These are phyloP conservation scores for Venturia pyrina DNA, from an alignment of 2,329 filamentous ascomycete genomes.

Conservation along the genomic window DNA sequence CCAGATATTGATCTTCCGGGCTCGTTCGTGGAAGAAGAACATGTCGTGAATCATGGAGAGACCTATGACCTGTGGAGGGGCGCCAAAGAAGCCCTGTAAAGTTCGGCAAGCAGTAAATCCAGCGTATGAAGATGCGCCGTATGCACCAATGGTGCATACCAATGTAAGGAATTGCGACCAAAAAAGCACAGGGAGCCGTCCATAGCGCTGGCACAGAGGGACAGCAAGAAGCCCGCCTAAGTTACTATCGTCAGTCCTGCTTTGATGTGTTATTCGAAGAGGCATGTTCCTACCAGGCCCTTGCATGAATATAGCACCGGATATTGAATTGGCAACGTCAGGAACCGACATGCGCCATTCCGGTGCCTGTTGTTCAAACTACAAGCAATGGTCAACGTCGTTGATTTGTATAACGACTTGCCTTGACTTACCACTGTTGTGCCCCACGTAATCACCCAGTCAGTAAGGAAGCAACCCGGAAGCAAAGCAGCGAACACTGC, in stretches of 20 bases:
- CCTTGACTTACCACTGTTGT: constrained; percentile 1
- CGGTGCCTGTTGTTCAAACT: constrained; percentile 9
- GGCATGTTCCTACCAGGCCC: not conserved
- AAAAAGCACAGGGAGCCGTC: constrained; percentile 22
- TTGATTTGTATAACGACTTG: not conserved
- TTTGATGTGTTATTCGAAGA: too few relatives aligned
- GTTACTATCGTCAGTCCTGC: constrained; percentile 15
- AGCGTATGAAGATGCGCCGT: constrained; percentile 16
- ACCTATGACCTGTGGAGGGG: constrained; percentile 20
- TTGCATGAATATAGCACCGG: constrained; percentile 16
- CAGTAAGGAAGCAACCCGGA: constrained; percentile 17
- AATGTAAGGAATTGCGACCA: constrained; percentile 20
- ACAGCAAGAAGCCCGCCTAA: constrained; percentile 18
- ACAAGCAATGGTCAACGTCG: not conserved
- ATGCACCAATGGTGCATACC: constrained; percentile 17
- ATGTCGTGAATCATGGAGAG: constrained; percentile 25
- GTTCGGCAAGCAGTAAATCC: constrained; percentile 20
- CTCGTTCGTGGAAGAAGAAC: constrained; percentile 30
- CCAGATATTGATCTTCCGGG: constrained; percentile 27
- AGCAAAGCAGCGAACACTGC: constrained; percentile 17
- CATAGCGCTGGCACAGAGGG: constrained; percentile 17
- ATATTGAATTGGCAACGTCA: constrained; percentile 14
- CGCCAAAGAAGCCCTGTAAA: constrained; percentile 20
- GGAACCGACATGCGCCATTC: constrained; percentile 14
- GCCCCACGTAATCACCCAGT: constrained; percentile 18